Conservation (phyloP, 2,329 filamentous ascomycete species). For the Rhynchosporium agropyri region DNA sequence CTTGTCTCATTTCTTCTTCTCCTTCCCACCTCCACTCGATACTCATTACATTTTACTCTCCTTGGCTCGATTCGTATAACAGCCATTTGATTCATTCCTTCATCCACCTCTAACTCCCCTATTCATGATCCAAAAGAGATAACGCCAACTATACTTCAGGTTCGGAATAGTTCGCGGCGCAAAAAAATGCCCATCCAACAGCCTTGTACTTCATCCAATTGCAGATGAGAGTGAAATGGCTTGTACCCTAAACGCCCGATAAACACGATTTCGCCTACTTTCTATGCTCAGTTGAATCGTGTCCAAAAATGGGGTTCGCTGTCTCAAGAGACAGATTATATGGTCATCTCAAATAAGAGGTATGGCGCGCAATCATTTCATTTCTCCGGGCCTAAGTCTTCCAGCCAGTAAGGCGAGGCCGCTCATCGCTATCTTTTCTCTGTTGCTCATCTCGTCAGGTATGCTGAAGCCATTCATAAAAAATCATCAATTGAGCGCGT, state of each 20-base stretch:
- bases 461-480: constrained; percentile 52
- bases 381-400: not conserved
- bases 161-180: not conserved
- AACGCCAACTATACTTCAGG: constrained; percentile 14
- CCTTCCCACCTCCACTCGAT: not conserved
- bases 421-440: constrained; percentile 7
- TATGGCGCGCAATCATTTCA: constrained; percentile 1
- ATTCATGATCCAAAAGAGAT: not conserved
- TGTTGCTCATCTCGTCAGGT: constrained; percentile 11
- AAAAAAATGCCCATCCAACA: constrained; percentile 9
- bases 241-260: constrained; percentile 8
- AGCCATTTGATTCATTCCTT: not conserved
- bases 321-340: constrained; percentile 11
- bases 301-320: constrained; percentile 7
- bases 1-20: constrained; percentile 4
- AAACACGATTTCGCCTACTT: not conserved
- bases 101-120: not conserved
- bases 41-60: constrained; percentile 22
- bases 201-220: not conserved
- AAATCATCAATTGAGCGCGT: constrained; percentile 78
- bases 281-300: not conserved
- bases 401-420: not conserved
- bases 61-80: constrained; percentile 1
- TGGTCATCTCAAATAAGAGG: constrained; percentile 16
- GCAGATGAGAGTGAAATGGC: not conserved